Evolutionary conservation across 805 yeast genomes (phyloP).

Genomic region (Ogataea nitratoaversa): DNA sequence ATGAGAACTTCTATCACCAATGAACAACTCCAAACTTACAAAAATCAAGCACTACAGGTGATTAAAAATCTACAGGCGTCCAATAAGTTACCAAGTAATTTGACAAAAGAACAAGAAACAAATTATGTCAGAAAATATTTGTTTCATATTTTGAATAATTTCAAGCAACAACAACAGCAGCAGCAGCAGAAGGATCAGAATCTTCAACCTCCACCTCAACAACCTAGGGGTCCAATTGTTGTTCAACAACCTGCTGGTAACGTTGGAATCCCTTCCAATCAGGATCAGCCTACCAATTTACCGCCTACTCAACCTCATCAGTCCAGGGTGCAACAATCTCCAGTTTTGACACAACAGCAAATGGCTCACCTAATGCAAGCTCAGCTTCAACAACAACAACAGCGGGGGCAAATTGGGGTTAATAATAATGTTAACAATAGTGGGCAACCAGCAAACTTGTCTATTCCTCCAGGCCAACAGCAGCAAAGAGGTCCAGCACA

Average conservation of each 20-base stretch:
- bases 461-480: constrained; percentile 3
- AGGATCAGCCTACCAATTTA: neutral
- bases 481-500: neutral
- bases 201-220: constrained; percentile 1
- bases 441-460: constrained; percentile 26
- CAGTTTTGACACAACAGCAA: constrained; percentile 11
- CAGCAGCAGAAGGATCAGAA: neutral
- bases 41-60: constrained; percentile 32
- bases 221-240: constrained; percentile 16
- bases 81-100: constrained; percentile 28
- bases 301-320: constrained; percentile 20
- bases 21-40: constrained; percentile 28
- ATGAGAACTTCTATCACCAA: constrained; percentile 10
- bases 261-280: neutral
- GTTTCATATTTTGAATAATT: constrained; percentile 23
- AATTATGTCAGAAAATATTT: constrained; percentile 32
- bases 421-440: constrained; percentile 9
- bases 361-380: constrained; percentile 16
- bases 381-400: constrained; percentile 29
- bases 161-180: constrained; percentile 18
- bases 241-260: constrained; percentile 13
- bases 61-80: constrained; percentile 31
- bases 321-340: constrained; percentile 5
- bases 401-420: constrained; percentile 10
- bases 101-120: constrained; percentile 33